A percentile compares a stretch with the other conserved stretches of the same genome.
These are phyloP conservation scores for Wickerhamomyces silvicola DNA, from an alignment of 805 yeast genomes.

Conservation along the genomic window DNA sequence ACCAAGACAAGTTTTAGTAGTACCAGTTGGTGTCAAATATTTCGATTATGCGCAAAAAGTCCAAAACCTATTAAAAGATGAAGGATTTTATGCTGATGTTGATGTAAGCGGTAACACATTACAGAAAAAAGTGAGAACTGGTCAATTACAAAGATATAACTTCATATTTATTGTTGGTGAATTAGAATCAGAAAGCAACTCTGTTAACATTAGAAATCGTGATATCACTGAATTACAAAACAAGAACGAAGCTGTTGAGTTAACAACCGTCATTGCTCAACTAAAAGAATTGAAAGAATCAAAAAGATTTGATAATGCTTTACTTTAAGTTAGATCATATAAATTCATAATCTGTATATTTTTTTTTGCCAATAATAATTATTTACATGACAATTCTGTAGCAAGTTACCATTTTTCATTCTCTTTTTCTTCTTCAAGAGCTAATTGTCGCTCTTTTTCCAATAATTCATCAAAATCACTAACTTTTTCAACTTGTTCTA, in stretches of 20 bases:
- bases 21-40: slow-evolving; percentile 94
- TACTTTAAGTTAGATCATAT: slow-evolving; percentile 9
- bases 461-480: slow-evolving; percentile 20
- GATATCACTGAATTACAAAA: slow-evolving; percentile 90
- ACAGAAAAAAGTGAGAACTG: slow-evolving; percentile 96
- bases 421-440: slow-evolving; percentile 9
- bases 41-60: slow-evolving; percentile 84
- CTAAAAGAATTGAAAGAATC: slow-evolving; percentile 61
- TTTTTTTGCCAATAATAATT: not conserved
- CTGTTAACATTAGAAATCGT: slow-evolving; percentile 95
- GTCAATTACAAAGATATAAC: slow-evolving; percentile 91
- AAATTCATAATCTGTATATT: not conserved
- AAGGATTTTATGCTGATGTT: slow-evolving; percentile 86
- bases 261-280: slow-evolving; percentile 67
- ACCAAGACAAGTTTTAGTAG: slow-evolving; percentile 96
- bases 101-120: slow-evolving; percentile 93
- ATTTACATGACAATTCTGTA: not conserved
- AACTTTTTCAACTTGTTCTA: slow-evolving; percentile 4
- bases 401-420: slow-evolving; percentile 12
- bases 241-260: slow-evolving; percentile 76
- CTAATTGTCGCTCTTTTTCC: slow-evolving; percentile 17
- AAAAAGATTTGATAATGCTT: slow-evolving; percentile 65
- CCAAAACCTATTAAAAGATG: slow-evolving; percentile 57
- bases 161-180: slow-evolving; percentile 97
- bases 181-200: slow-evolving; percentile 69